These are phyloP conservation scores for Puccinia triticina DNA, from an alignment of 1,284 basidiomycete genomes.

Conservation along the genomic window DNA sequence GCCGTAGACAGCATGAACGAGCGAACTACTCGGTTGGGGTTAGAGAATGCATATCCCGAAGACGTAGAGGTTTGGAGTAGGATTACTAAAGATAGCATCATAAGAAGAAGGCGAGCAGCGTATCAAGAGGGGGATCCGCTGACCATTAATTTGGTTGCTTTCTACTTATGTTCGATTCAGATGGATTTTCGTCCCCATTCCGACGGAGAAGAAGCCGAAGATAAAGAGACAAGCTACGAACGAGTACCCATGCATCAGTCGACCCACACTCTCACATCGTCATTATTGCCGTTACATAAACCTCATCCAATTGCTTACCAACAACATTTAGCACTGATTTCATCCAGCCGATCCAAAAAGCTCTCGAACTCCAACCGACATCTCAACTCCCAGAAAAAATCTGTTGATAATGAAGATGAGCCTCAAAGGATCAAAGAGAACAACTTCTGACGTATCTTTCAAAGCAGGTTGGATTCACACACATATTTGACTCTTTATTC, in stretches of 20 bases:
- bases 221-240: conserved; percentile 13
- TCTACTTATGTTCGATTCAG: background rate
- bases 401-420: background rate
- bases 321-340: conserved; percentile 46
- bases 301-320: conserved; percentile 51
- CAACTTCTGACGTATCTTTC: background rate
- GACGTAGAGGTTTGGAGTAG: conserved; percentile 39
- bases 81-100: conserved; percentile 11
- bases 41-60: conserved; percentile 20
- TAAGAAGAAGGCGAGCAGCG: background rate
- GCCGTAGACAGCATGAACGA: conserved; percentile 38
- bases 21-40: conserved; percentile 23
- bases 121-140: background rate
- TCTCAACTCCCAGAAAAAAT: background rate
- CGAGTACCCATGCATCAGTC: conserved; percentile 3
- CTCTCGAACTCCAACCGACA: conserved; percentile 6
- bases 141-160: background rate
- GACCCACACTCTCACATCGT: background rate
- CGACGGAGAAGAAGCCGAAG: conserved; percentile 25
- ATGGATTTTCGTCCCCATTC: conserved; percentile 29
- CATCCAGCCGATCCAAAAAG: conserved; percentile 29
- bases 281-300: conserved; percentile 32
- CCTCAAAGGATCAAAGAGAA: background rate
- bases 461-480: background rate
- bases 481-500: background rate